Evolutionary conservation across 768 basidiomycete genomes (phyloP), one percentile per base, ranked within the genome.

Genomic region (Pleurotus platypus): DNA sequence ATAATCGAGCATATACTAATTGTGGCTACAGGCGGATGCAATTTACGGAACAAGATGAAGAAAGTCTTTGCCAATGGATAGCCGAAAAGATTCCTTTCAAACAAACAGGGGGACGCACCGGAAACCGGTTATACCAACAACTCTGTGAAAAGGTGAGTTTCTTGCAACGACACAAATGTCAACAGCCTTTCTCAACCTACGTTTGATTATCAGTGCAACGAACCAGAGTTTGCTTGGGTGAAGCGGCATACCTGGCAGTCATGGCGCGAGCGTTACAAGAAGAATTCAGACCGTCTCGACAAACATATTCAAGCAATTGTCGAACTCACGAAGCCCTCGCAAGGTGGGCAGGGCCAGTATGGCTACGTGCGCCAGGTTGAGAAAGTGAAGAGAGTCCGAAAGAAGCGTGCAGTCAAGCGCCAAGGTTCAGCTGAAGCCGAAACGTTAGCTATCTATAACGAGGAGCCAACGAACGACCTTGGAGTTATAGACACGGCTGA

Each of bases 241-340:
- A 78, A 75, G 22, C 84, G 90, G 13, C 90, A 93, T 66, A 91
- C 90, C 2, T 93, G 90, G 90, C 89, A 92, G 61, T 93, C 90
- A 13, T 93, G 90, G 90, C 82, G 91, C 24, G 90, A 93, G 65
- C 78, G 91, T 26, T 93, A 93, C 74, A 92, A 92, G 75, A 92
- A 92, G 70, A 87, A 93, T 59, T 74, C 88, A 0, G 66, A 72
- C 5, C 83, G 89, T 8, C 77, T 92, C 38, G 89, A 92, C 64
- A 64, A 64, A 9, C 70, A 81, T 55, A 92, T 93, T 53, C 69
- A 82, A 1, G 72, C 73, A 4, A 84, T 91, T 11, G 89, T 92
- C 1, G 84, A 83, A 24, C 78, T 85, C 66, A 89, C 83, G 66
- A 87, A 85, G 62, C 86, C 88, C 2, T 69, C 69, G 1, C 81